Evolutionary conservation across 257 asterid genomes (phyloP).

Genomic region (Mentha longifolia): DNA sequence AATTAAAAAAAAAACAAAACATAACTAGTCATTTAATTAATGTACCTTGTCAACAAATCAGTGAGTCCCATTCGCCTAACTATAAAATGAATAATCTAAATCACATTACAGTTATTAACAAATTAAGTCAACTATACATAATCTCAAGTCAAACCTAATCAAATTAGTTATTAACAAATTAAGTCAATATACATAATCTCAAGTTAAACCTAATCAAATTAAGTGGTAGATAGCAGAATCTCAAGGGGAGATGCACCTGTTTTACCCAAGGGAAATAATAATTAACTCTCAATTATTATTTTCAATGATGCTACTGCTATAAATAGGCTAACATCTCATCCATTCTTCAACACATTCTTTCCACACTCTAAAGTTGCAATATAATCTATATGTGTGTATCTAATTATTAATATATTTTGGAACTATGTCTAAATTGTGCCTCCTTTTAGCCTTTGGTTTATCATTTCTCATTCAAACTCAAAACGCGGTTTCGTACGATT

Average conservation of each 20-base stretch:
- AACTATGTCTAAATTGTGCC: conserved; percentile 37
- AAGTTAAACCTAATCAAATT: no score
- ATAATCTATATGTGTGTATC: no score
- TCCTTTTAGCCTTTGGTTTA: conserved; percentile 29
- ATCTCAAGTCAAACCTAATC: no score
- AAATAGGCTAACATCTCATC: conserved; percentile 27
- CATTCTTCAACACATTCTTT: background rate
- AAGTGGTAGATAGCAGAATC: background rate
- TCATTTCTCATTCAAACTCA: conserved; percentile 32
- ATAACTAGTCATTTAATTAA: no score
- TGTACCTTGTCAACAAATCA: no score
- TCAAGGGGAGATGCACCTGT: conserved; percentile 21
- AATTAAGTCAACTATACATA: no score
- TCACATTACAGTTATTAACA: no score
- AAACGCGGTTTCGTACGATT: conserved; percentile 42
- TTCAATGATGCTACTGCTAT: conserved; percentile 6
- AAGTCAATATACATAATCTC: no score
- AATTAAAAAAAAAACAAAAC: no score
- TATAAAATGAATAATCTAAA: no score
- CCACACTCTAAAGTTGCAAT: background rate
- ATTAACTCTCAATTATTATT: background rate
- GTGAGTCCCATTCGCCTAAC: no score
- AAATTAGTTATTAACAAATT: no score
- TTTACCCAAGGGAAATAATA: conserved; percentile 5
- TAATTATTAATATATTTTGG: background rate